Conservation (phyloP, 169 alveolate genomes). For the Plasmodium adleri region DNA sequence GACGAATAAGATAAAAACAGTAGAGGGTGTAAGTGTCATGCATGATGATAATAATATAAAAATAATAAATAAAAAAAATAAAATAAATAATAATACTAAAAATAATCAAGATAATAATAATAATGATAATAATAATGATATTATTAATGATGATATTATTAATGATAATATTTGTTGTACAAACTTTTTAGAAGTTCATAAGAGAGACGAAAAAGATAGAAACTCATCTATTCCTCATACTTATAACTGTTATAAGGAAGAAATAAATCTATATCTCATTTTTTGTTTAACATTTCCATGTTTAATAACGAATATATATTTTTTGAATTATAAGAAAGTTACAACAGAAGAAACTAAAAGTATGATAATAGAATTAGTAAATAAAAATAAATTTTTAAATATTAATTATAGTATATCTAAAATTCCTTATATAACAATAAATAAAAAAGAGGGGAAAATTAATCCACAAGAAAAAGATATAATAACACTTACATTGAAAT, state of each 20-base stretch:
- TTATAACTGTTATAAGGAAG: constrained; percentile 12
- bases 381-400: constrained; percentile 37
- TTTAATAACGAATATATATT: constrained; percentile 16
- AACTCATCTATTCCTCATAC: not conserved
- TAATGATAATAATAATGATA: too few relatives aligned
- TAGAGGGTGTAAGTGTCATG: too few relatives aligned
- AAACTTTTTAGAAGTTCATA: too few relatives aligned
- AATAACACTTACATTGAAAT: constrained; percentile 21
- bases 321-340: constrained; percentile 27
- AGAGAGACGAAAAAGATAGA: not conserved
- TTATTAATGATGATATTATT: too few relatives aligned
- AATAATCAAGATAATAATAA: too few relatives aligned
- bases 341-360: constrained; percentile 47
- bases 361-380: constrained; percentile 33
- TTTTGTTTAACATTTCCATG: constrained; percentile 64
- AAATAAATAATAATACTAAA: not conserved
- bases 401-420: constrained; percentile 47
- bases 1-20: not conserved
- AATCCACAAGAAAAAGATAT: constrained; percentile 16
- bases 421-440: constrained; percentile 31
- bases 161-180: too few relatives aligned
- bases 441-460: constrained; percentile 39
- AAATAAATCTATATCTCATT: constrained; percentile 9
- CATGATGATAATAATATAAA: not conserved
- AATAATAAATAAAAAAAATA: not conserved